Percentiles rank a stretch among this genome's conserved stretches.
phyloP scores from a whole-genome alignment of 257 asterid species.

The Primulina huaijiensis region DNA sequence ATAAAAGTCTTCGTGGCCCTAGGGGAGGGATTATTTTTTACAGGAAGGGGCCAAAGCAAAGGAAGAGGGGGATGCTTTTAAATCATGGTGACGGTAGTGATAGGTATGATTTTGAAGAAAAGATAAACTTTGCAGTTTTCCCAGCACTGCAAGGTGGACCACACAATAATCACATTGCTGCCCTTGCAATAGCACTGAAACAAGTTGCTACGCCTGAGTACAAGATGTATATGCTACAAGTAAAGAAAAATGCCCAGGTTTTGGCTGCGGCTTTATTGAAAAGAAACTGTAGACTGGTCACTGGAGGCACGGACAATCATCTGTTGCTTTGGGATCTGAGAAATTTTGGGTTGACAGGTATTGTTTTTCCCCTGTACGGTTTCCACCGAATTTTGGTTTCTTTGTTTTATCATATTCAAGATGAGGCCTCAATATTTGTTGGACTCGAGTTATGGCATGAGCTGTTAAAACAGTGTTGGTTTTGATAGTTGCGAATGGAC shows the following conservation, averaged over 20 bases:
- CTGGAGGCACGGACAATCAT: constrained; percentile 87
- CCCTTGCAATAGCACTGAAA: constrained; percentile 80
- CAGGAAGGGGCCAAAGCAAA: constrained; percentile 77
- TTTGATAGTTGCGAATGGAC: background rate
- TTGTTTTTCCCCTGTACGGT: background rate
- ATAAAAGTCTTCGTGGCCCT: constrained; percentile 93
- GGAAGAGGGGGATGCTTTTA: constrained; percentile 71
- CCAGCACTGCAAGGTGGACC: constrained; percentile 94
- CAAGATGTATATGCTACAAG: constrained; percentile 76
- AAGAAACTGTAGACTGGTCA: constrained; percentile 69
- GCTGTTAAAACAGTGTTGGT: background rate
- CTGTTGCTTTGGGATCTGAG: constrained; percentile 87
- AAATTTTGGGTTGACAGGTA: constrained; percentile 73
- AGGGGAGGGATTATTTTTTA: constrained; percentile 85
- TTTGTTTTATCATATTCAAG: background rate
- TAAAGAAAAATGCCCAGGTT: constrained; percentile 80
- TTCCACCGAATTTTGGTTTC: background rate
- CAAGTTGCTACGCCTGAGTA: constrained; percentile 81
- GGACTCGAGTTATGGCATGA: background rate
- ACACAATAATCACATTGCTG: constrained; percentile 87
- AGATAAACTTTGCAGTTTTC: constrained; percentile 84
- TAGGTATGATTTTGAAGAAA: constrained; percentile 80
- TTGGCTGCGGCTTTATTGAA: constrained; percentile 60
- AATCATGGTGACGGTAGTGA: constrained; percentile 71
- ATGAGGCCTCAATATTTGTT: background rate